Evolutionary conservation across 441 rosid genomes (phyloP), one percentile per base, ranked within the genome.

Genomic region (Pelargonium citronellum): DNA sequence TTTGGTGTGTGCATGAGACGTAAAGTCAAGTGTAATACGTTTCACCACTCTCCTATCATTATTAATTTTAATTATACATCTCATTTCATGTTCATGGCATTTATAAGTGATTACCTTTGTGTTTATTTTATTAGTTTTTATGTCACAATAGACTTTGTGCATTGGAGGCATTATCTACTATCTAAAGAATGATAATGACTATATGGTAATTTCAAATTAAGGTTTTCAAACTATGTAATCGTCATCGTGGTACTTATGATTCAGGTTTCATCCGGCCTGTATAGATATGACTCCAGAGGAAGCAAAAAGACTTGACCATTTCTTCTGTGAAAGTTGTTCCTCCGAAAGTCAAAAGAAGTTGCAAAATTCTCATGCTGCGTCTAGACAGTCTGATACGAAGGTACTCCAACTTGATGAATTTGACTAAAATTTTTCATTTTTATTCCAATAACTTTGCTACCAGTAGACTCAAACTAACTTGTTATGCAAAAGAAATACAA

Each of bases 211-310:
- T 24, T 1, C 3, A 2, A 1, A 4, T 49, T 49, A 49, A 49
- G 57, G 4, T 49, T 49, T n/a, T 49, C 16, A 12, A 49, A n/a
- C 57, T 2, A 13, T 49, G 19, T 49, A 58, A 11, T 12, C 6
- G 7, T 62, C 39, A 19, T 1, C 22, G 13, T 20, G 8, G n/a
- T 16, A 3, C 24, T 20, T 13, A 41, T 72, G 71, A 49, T 49
- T 49, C 80, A 91, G 97, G 97, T 87, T 81, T 69, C 91, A 87
- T 80, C 91, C 91, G 27, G 83, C 87, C 34, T 91, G 97, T 72
- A 81, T 88, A 79, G 97, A 86, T 37, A 90, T 87, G 95, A 84
- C 89, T 2, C 88, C 90, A 61, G 97, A 92, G 67, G 95, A 86
- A 83, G 97, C 97, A 20, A 92, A 87, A 71, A 87, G 74, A 69